Evolutionary conservation across 1,139 yeast species (phyloP).

Genomic region (Pichia sp.): DNA sequence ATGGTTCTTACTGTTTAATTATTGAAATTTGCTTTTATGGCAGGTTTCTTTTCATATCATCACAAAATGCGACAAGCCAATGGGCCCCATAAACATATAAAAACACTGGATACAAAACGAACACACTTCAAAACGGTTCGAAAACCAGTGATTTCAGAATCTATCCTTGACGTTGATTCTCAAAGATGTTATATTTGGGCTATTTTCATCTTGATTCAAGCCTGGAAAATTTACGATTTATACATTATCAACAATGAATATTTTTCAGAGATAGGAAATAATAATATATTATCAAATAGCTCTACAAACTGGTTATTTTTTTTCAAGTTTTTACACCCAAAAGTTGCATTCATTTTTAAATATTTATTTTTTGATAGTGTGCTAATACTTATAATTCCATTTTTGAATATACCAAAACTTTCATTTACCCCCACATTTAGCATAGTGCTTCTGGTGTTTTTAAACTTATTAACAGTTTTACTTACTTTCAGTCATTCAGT

Average conservation of each 20-base stretch:
- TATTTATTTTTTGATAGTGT: conserved; percentile 68
- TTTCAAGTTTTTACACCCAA: conserved; percentile 38
- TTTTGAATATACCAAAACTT: conserved; percentile 57
- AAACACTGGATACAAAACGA: not conserved
- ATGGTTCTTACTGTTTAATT: too few relatives aligned
- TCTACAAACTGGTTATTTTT: conserved; percentile 13
- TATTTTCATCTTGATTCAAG: conserved; percentile 66
- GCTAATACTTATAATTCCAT: conserved; percentile 63
- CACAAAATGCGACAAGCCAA: not conserved
- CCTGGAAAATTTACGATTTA: conserved; percentile 75
- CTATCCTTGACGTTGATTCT: conserved; percentile 67
- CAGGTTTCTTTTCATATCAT: too few relatives aligned
- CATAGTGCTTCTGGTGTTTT: conserved; percentile 35
- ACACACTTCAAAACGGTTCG: not conserved
- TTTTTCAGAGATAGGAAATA: conserved; percentile 10
- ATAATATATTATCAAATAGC: not conserved
- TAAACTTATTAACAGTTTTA: conserved; percentile 38
- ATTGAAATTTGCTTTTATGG: too few relatives aligned
- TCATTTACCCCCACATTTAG: conserved; percentile 40
- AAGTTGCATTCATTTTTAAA: conserved; percentile 58
- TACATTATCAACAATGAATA: conserved; percentile 35
- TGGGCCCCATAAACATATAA: not conserved
- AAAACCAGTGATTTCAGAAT: conserved; percentile 45
- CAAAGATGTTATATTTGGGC: conserved; percentile 66
- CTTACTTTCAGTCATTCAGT: conserved; percentile 37